phyloP scores from a whole-genome alignment of 345 rosid species.

The Rubroshorea leprosula region DNA sequence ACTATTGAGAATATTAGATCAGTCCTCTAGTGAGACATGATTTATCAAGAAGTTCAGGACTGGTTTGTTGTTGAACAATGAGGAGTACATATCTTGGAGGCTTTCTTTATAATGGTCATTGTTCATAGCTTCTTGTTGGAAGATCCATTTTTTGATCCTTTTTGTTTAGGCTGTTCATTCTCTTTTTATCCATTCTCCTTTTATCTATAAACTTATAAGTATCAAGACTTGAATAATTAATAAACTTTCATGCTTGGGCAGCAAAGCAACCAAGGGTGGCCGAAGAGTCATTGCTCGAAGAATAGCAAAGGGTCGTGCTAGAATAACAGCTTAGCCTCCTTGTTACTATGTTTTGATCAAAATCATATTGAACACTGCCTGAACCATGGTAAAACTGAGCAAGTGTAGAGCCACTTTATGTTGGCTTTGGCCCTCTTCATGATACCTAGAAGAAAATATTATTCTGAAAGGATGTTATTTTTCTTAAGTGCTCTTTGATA shows the following conservation, averaged over 20 bases:
- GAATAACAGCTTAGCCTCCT: conserved; percentile 67
- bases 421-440: background rate
- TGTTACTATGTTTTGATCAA: background rate
- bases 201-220: background rate
- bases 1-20: background rate
- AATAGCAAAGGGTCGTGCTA: conserved; percentile 86
- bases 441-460: background rate
- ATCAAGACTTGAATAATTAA: conserved; percentile 11
- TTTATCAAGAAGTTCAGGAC: background rate
- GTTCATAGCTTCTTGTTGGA: background rate
- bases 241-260: conserved; percentile 33
- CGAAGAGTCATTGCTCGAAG: conserved; percentile 94
- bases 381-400: conserved; percentile 5
- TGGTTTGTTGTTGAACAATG: background rate
- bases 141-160: background rate
- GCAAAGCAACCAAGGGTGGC: conserved; percentile 97
- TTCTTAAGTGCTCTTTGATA: conserved; percentile 4
- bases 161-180: background rate
- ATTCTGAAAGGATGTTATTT: background rate
- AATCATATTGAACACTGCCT: conserved; percentile 5
- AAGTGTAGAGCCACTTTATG: background rate
- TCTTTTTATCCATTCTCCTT: background rate
- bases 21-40: background rate
- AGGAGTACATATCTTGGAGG: no score
- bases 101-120: background rate